A percentile compares a stretch with the other conserved stretches of the same genome.
Conservation (phyloP, 192 early-diverging fungal species). For the Spizellomyces sp. region DNA sequence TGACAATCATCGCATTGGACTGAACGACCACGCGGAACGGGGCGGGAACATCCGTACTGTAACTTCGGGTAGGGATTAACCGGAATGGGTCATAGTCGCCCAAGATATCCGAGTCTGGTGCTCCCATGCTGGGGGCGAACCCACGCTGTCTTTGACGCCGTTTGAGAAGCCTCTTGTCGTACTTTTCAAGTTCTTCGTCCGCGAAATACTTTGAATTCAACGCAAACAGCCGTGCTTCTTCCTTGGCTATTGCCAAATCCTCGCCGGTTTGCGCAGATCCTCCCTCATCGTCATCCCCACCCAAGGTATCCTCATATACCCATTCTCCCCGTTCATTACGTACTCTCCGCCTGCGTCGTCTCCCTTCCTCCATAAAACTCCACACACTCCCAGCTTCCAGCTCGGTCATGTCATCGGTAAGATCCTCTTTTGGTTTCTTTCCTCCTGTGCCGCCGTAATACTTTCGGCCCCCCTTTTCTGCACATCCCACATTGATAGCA, state of each 20-base stretch:
- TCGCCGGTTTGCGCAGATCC: conserved; percentile 35
- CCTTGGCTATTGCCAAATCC: conserved; percentile 18
- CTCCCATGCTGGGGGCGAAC: conserved; percentile 18
- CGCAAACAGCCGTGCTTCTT: conserved; percentile 50
- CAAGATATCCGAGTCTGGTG: conserved; percentile 17
- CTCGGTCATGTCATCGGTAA: conserved; percentile 16
- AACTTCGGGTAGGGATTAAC: conserved; percentile 32
- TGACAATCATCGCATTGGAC: conserved; percentile 65
- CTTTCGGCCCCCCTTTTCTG: conserved; percentile 32
- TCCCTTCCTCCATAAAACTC: conserved; percentile 26
- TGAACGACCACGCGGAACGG: conserved; percentile 38
- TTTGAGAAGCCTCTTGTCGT: conserved; percentile 37
- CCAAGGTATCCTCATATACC: conserved; percentile 57
- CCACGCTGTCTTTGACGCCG: conserved; percentile 20
- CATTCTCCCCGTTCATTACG: conserved; percentile 65
- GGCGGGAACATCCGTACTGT: conserved; percentile 1
- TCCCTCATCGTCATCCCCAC: conserved; percentile 36
- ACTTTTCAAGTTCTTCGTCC: conserved; percentile 42
- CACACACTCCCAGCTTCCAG: conserved; percentile 21
- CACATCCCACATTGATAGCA: conserved; percentile 72
- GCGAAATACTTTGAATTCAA: conserved; percentile 64
- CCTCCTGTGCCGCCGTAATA: conserved; percentile 33
- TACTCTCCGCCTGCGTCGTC: conserved; percentile 59
- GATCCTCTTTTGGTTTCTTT: conserved; percentile 19
- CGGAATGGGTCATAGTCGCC: conserved; percentile 38